Percentiles rank a stretch among this genome's conserved stretches.
Conservation (phyloP, 1,284 basidiomycete genomes). For the Prillingera fragicola region DNA sequence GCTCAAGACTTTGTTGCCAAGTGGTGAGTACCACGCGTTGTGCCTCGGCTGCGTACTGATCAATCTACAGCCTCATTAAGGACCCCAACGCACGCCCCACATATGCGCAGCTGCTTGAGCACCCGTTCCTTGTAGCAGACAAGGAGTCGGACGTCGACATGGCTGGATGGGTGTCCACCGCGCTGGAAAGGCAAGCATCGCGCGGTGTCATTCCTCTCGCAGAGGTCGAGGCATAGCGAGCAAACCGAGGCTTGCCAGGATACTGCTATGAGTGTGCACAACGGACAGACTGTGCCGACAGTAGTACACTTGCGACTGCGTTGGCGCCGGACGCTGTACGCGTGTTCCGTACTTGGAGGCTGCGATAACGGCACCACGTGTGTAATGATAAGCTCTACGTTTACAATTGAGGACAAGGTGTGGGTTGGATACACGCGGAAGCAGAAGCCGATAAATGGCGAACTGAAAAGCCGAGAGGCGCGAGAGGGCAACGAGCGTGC, state of each 20-base stretch:
- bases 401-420: no score
- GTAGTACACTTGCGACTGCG: no score
- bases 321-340: no score
- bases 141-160: conserved; percentile 65
- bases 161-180: conserved; percentile 68
- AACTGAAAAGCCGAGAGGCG: no score
- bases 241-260: background rate
- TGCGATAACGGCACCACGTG: no score
- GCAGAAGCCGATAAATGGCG: no score
- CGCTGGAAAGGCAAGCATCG: conserved; percentile 53
- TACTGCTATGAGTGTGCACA: no score
- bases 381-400: no score
- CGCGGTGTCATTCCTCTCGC: conserved; percentile 32
- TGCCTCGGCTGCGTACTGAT: conserved; percentile 44
- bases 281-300: no score
- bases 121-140: conserved; percentile 63
- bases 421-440: no score
- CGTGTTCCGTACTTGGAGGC: no score
- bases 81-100: conserved; percentile 71
- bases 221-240: conserved; percentile 23
- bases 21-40: conserved; percentile 49
- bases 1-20: conserved; percentile 52
- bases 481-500: no score
- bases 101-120: conserved; percentile 75
- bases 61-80: conserved; percentile 61